Base-by-base conservation (phyloP, 305 asterid genomes). In the Solanum hybrid region DNA sequence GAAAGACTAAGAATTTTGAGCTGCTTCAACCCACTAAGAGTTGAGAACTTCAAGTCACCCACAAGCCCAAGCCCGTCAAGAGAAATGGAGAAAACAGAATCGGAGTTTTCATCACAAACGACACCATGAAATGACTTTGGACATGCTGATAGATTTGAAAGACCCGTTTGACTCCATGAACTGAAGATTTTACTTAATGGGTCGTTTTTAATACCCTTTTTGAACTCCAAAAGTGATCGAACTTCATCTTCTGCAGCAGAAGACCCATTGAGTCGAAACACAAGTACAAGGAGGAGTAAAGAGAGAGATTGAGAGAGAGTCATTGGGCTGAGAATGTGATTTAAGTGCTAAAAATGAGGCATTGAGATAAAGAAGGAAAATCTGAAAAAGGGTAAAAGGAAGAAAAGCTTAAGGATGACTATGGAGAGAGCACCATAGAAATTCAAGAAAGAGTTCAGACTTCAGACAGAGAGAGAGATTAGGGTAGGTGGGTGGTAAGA, bases 191-290 rank as follows among this genome's bases (percentile, higher is more conserved):
- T 91, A 56, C 89, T 80, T 6, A 95, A 88, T 45, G 97, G 97
- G 95, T 96, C 99, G 32, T 89, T 85, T 91, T 95, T 93, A 86
- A 96, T 93, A 37, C 98, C 98, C 89, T 95, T 96, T 69, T 71
- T 93, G 94, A 96, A 96, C 94, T 96, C 99, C 24, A 96, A 90
- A 9, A 96, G 95, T 90, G 99, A 94, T 89, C 95, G 92, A 91
- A 95, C 80, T 92, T 95, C 97, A 2, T 90, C 94, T 45, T 91
- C 93, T 66, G 92, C 38, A 37, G 94, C 93, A 77, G 92, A 78
- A 91, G 73, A 92, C 76, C 78, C 88, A 92, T 73, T 88, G 89
- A 87, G 81, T 26, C 86, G 88, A 32, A 91, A 24, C 78, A 84
- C 78, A 78, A 92, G 85, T 36, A 45, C 27, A 38, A 80, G 66